A percentile compares a stretch with the other conserved stretches of the same genome.
These are phyloP conservation scores for Colletotrichum eleusines DNA, from an alignment of 2,329 filamentous ascomycete genomes.

Conservation along the genomic window DNA sequence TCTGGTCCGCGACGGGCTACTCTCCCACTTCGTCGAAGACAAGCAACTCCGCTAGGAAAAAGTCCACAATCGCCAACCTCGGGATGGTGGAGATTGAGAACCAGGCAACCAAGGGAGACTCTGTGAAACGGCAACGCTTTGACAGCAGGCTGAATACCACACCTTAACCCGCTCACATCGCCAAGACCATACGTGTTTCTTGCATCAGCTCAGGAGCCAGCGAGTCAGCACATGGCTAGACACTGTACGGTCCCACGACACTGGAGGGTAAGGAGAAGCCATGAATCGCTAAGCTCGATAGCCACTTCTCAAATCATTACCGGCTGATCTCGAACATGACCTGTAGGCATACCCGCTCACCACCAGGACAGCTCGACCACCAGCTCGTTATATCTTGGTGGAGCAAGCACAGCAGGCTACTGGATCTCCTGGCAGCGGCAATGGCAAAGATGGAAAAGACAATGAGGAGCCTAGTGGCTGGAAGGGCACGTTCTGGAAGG, in stretches of 20 bases:
- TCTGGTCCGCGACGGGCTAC: background rate
- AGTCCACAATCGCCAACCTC: background rate
- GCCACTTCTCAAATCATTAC: background rate
- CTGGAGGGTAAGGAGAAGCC: constrained; percentile 3
- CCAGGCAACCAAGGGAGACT: no score
- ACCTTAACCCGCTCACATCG: background rate
- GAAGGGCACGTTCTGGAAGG: constrained; percentile 43
- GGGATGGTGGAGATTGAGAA: background rate
- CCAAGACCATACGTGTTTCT: background rate
- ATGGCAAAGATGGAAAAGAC: background rate
- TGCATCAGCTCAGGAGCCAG: background rate
- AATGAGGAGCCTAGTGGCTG: constrained; percentile 1
- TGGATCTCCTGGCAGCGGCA: background rate
- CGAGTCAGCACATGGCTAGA: constrained; percentile 11
- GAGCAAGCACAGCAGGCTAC: background rate
- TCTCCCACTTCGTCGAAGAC: background rate
- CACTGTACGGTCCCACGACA: constrained; percentile 2
- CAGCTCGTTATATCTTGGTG: constrained; percentile 7
- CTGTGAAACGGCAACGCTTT: no score
- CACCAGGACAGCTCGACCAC: constrained; percentile 1
- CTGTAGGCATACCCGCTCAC: constrained; percentile 1
- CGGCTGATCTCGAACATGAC: background rate
- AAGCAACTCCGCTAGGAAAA: no score
- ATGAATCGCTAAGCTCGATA: no score
- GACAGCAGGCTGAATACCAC: no score